These are phyloP conservation scores for Aphanocladium album DNA, from an alignment of 2,329 filamentous ascomycete genomes.

Conservation along the genomic window DNA sequence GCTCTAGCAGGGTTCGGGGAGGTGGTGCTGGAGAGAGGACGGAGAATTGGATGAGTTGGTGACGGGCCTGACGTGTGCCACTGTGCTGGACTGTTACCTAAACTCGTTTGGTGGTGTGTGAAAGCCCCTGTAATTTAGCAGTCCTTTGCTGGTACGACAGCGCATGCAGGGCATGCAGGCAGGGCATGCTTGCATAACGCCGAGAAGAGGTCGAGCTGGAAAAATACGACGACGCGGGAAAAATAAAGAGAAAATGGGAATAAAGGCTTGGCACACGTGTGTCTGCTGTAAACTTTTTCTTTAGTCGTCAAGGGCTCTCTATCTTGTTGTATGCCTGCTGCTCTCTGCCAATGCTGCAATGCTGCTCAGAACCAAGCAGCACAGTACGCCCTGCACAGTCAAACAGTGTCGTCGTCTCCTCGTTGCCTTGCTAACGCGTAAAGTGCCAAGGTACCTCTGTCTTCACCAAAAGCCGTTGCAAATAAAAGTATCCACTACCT, in stretches of 20 bases:
- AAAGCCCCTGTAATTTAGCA: no score
- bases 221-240: not conserved
- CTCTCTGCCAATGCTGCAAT: not conserved
- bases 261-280: not conserved
- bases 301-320: not conserved
- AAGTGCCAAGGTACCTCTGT: not conserved
- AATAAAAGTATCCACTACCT: not conserved
- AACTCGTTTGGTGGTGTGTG: no score
- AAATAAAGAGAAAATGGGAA: not conserved
- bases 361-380: no score
- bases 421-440: conserved; percentile 6
- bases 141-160: no score
- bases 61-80: not conserved
- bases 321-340: not conserved
- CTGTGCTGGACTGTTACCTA: no score
- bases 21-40: not conserved
- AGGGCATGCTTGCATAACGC: no score
- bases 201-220: not conserved
- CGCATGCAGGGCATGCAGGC: no score
- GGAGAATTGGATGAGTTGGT: not conserved
- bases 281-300: not conserved
- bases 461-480: not conserved
- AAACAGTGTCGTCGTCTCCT: not conserved
- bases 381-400: no score
- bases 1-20: conserved; percentile 11